Base-by-base conservation (phyloP, 192 early-diverging fungal genomes). In the Entophlyctis helioformis region DNA sequence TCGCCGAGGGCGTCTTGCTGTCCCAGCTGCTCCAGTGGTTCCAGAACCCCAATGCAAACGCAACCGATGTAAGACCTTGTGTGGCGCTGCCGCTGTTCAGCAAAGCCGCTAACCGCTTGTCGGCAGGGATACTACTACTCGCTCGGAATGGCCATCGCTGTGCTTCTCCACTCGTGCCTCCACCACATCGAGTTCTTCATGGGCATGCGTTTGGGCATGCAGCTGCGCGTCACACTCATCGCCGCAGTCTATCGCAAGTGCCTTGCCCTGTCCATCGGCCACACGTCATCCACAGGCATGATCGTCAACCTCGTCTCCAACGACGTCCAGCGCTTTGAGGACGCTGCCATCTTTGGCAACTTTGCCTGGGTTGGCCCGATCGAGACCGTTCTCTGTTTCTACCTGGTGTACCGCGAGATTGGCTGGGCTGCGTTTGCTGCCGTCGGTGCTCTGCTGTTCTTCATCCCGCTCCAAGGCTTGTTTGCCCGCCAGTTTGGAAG, bases 321-420 rank as follows among this genome's bases (percentile, higher is more conserved):
- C 38, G 72, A 74, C 40, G 72, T 74, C 3, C 67, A 74, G 41
- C 51, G 64, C 3, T 69, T 73, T 42, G 71, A 73, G 46, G 66
- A 73, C 47, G 26, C 34, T 44, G 32, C 41, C 10, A n/a, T n/a
- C n/a, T 72, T 72, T 44, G 49, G 56, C 23, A 56, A 67, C 31
- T 71, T 49, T 40, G 39, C 66, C 25, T 71, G 64, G 57, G 31
- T 68, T 15, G 72, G 56, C 2, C 72, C 72, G 2, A 12, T 74
- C 16, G 61, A 74, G 42, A 24, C 59, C 9, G 29, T 57, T 9
- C 22, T 63, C 8, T 53, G 55, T 23, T 34, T 46, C 11, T 67
- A 67, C 48, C 62, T 74, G 22, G 39, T 71, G 53, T 74, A 59
- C 25, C 3, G 42, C 21, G 52, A 71, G 33, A 66, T 74, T 36